Conservation (phyloP, 2,329 filamentous ascomycete species). For the Neurospora sp. region DNA sequence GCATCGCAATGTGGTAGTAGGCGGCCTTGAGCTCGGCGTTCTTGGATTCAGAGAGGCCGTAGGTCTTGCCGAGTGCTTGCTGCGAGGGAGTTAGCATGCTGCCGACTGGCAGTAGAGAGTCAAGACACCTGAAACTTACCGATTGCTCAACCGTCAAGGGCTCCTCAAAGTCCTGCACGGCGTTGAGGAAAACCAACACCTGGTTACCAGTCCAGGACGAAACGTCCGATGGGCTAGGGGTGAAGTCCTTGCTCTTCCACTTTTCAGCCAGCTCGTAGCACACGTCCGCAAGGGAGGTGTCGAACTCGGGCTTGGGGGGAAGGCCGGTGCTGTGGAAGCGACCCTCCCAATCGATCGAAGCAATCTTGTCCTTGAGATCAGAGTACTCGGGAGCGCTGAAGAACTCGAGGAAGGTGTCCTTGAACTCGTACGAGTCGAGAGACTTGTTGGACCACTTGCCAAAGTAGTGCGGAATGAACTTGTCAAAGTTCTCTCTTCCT, state of each 20-base stretch:
- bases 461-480: conserved; percentile 94
- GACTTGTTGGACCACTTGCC: conserved; percentile 74
- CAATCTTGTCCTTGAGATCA: conserved; percentile 52
- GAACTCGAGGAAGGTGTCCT: conserved; percentile 75
- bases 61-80: conserved; percentile 60
- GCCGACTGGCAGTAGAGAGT: not conserved
- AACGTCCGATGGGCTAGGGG: conserved; percentile 59
- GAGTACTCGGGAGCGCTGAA: conserved; percentile 58
- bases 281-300: conserved; percentile 75
- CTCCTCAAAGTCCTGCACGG: conserved; percentile 56
- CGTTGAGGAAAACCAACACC: conserved; percentile 81
- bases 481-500: conserved; percentile 79
- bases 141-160: conserved; percentile 56
- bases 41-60: conserved; percentile 61
- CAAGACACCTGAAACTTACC: conserved; percentile 18
- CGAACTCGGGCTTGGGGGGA: conserved; percentile 83
- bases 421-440: conserved; percentile 91
- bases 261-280: conserved; percentile 75
- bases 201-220: conserved; percentile 74
- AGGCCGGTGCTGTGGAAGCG: conserved; percentile 84
- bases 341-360: conserved; percentile 75
- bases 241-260: conserved; percentile 61
- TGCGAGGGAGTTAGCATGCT: conserved; percentile 6
- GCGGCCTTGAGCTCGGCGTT: conserved; percentile 81
- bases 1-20: conserved; percentile 71